Conservation (phyloP, 2,329 filamentous ascomycete genomes). For the Ceratocystis lukuohia region DNA sequence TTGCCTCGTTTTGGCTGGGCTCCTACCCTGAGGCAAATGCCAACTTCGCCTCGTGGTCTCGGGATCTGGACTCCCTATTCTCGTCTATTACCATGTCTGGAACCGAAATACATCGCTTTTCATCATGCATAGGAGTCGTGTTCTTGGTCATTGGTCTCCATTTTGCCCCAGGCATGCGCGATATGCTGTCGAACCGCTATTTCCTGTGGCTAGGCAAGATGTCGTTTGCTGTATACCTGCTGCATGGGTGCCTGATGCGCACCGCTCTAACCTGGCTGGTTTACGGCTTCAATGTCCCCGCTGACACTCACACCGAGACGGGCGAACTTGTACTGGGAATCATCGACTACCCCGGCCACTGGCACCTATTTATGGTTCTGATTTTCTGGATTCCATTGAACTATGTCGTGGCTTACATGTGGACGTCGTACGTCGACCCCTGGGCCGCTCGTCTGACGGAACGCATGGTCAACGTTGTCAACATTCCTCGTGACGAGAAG, state of each 20-base stretch:
- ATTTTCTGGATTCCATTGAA: constrained; percentile 36
- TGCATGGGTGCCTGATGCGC: constrained; percentile 49
- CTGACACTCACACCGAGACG: constrained; percentile 28
- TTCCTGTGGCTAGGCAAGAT: constrained; percentile 51
- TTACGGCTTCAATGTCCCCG: constrained; percentile 33
- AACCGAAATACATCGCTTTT: constrained; percentile 34
- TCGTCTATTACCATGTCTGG: constrained; percentile 33
- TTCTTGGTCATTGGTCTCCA: constrained; percentile 39
- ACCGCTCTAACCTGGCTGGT: constrained; percentile 47
- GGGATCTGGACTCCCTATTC: constrained; percentile 32
- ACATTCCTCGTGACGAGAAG: constrained; percentile 16
- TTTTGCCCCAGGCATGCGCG: constrained; percentile 38
- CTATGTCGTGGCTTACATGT: constrained; percentile 35
- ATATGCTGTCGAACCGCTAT: constrained; percentile 38
- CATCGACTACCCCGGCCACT: constrained; percentile 28
- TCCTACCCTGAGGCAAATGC: constrained; percentile 45
- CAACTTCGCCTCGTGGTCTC: constrained; percentile 42
- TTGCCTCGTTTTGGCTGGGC: constrained; percentile 42
- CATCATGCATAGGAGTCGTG: constrained; percentile 28
- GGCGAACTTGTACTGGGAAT: constrained; percentile 28
- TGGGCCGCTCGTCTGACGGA: constrained; percentile 35
- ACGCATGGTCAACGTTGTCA: constrained; percentile 23
- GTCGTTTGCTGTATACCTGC: constrained; percentile 50
- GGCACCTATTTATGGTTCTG: constrained; percentile 29
- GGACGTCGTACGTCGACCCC: constrained; percentile 42